Evolutionary conservation across 192 early-diverging fungal genomes (phyloP), one percentile per base, ranked within the genome.

Genomic region (Dissophora globulifera): DNA sequence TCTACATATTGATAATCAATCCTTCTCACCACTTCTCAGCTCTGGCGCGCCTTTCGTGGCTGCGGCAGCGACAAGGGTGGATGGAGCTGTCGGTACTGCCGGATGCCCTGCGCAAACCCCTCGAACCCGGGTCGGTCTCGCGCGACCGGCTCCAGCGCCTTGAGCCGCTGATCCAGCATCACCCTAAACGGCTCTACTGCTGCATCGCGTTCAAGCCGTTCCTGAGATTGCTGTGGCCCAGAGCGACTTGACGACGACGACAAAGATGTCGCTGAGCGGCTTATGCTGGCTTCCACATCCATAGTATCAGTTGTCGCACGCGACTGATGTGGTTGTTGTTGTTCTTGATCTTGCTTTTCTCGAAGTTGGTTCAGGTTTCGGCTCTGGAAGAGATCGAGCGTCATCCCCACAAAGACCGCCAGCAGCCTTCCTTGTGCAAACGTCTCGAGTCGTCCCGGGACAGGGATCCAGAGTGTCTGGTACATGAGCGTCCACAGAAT

Each of bases 121-220:
- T 76, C 62, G 40, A 76, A 76, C n/a, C 72, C 72, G 15, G 72
- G 72, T 29, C 63, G 63, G 52, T 76, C 64, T 23, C 38, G 56
- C 16, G 58, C 64, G 38, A 76, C 52, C 7, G 51, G 56, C 22
- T 53, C 45, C 31, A 76, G 20, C 12, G 45, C 32, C 45, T 50
- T 31, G 22, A 76, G 27, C 12, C 58, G 50, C 33, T 67, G 63
- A 8, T 76, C 72, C 30, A 76, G 17, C 50, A 62, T 62, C 15
- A 67, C 52, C 23, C 72, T 26, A 31, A 67, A 67, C 1, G 62
- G 55, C 26, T 76, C 72, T 10, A 76, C 64, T 0, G 72, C 72
- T 1, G 72, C 61, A 32, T 67, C 63, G 9, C 72, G 23, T n/a
- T 76, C 64, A 27, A 76, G 29, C 17, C 62, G 72, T 10, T 54